A percentile compares a stretch with the other conserved stretches of the same genome.
Conservation (phyloP, 2,329 filamentous ascomycete species). For the Monosporascus cannonballus region DNA sequence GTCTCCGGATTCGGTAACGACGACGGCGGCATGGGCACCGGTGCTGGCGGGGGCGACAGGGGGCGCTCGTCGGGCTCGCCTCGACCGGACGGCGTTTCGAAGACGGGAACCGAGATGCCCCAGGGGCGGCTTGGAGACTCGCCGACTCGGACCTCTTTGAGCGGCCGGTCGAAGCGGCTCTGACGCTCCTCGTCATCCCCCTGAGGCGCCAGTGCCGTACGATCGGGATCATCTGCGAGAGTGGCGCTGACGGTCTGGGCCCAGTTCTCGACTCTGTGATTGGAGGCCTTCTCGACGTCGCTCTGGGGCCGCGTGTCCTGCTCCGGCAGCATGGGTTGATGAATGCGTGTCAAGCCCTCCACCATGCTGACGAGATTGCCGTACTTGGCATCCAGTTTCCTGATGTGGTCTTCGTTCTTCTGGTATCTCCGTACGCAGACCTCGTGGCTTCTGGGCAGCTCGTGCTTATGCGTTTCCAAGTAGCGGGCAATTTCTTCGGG, state of each 20-base stretch:
- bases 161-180: slow-evolving; percentile 72
- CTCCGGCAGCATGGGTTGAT: slow-evolving; percentile 76
- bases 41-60: slow-evolving; percentile 51
- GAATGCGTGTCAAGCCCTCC: slow-evolving; percentile 77
- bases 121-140: slow-evolving; percentile 90
- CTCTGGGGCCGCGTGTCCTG: slow-evolving; percentile 39
- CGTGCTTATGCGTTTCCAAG: slow-evolving; percentile 92
- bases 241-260: slow-evolving; percentile 64
- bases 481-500: slow-evolving; percentile 91
- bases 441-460: slow-evolving; percentile 88
- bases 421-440: slow-evolving; percentile 88
- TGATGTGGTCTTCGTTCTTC: slow-evolving; percentile 76
- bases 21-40: slow-evolving; percentile 43
- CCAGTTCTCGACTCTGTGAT: slow-evolving; percentile 78
- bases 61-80: slow-evolving; percentile 35
- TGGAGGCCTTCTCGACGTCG: slow-evolving; percentile 47
- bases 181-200: slow-evolving; percentile 54
- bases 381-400: slow-evolving; percentile 89
- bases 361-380: slow-evolving; percentile 93
- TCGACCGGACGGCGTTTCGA: slow-evolving; percentile 32
- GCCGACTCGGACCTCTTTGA: slow-evolving; percentile 87
- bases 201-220: slow-evolving; percentile 32
- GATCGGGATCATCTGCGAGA: slow-evolving; percentile 30
- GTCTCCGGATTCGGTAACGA: slow-evolving; percentile 18
- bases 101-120: slow-evolving; percentile 76